These are phyloP conservation scores for Haplosporangium gracile DNA, from an alignment of 192 early-diverging fungal genomes.

Conservation along the genomic window DNA sequence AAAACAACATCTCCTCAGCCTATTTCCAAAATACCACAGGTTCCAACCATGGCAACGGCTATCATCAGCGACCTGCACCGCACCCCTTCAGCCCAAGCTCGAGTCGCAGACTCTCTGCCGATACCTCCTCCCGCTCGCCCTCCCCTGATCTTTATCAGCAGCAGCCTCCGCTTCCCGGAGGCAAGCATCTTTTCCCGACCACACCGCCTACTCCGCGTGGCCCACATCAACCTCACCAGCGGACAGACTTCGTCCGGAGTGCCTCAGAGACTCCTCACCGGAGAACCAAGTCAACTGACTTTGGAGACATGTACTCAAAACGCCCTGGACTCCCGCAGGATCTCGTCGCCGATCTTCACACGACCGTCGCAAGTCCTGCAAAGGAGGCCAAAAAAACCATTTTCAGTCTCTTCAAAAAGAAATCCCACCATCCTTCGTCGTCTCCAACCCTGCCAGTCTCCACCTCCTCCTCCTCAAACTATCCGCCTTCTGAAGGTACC, in stretches of 20 bases:
- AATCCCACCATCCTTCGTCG: slow-evolving; percentile 11
- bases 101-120: slow-evolving; percentile 35
- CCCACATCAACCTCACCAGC: slow-evolving; percentile 20
- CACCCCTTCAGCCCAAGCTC: slow-evolving; percentile 35
- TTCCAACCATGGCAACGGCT: slow-evolving; percentile 6
- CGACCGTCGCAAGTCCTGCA: slow-evolving; percentile 18
- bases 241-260: slow-evolving; percentile 19
- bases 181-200: slow-evolving; percentile 20
- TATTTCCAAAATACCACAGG: slow-evolving; percentile 11
- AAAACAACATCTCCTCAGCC: not conserved
- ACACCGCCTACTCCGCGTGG: slow-evolving; percentile 31
- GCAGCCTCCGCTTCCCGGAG: not conserved
- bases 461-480: slow-evolving; percentile 8
- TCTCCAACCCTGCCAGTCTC: not conserved
- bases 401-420: slow-evolving; percentile 49
- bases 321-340: slow-evolving; percentile 32
- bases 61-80: slow-evolving; percentile 11
- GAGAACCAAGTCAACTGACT: slow-evolving; percentile 42
- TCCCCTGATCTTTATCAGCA: slow-evolving; percentile 32
- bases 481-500: slow-evolving; percentile 13
- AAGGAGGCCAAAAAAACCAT: slow-evolving; percentile 47
- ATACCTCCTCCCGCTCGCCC: slow-evolving; percentile 33
- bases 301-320: slow-evolving; percentile 33
- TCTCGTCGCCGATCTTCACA: slow-evolving; percentile 4
- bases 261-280: slow-evolving; percentile 27